phyloP scores from a whole-genome alignment of 2,329 filamentous ascomycete species.

The Volutella citrinella region DNA sequence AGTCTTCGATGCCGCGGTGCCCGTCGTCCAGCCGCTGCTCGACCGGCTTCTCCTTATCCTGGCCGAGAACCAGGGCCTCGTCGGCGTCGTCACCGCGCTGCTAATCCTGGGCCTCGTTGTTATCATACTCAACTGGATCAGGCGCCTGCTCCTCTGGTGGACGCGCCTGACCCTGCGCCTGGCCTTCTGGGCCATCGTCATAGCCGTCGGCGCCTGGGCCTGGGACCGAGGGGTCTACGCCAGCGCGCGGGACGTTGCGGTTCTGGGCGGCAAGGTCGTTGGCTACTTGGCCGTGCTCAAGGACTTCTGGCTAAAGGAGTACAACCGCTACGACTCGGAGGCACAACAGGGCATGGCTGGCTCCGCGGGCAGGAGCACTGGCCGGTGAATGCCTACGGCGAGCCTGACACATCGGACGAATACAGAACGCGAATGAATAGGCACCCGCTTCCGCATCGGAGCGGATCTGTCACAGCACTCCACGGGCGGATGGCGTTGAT shows the following conservation, averaged over 20 bases:
- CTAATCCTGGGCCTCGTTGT: slow-evolving; percentile 50
- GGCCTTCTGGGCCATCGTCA: slow-evolving; percentile 61
- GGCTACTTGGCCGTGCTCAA: slow-evolving; percentile 47
- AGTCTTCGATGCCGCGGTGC: slow-evolving; percentile 32
- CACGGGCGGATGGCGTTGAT: slow-evolving; percentile 5
- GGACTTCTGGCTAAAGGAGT: slow-evolving; percentile 56
- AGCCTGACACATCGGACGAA: too few relatives aligned
- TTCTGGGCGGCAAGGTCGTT: slow-evolving; percentile 39
- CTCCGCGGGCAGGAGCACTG: slow-evolving; percentile 14
- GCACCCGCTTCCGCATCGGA: too few relatives aligned
- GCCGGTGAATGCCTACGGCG: slow-evolving; percentile 16
- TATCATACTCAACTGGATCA: slow-evolving; percentile 67
- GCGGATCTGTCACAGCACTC: not conserved
- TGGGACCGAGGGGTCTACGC: slow-evolving; percentile 66
- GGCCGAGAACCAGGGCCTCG: slow-evolving; percentile 32
- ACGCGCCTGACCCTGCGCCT: slow-evolving; percentile 63
- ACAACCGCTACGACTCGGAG: slow-evolving; percentile 56
- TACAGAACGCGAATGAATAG: too few relatives aligned
- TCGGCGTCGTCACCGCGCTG: slow-evolving; percentile 31
- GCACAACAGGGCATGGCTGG: slow-evolving; percentile 36
- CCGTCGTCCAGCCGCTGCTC: slow-evolving; percentile 41
- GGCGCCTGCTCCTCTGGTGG: slow-evolving; percentile 74
- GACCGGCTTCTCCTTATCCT: slow-evolving; percentile 36
- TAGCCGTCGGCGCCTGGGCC: slow-evolving; percentile 51
- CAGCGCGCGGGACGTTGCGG: slow-evolving; percentile 56